Base-by-base conservation (phyloP, 306 rosid species). In the Hippophae rhamnoides region DNA sequence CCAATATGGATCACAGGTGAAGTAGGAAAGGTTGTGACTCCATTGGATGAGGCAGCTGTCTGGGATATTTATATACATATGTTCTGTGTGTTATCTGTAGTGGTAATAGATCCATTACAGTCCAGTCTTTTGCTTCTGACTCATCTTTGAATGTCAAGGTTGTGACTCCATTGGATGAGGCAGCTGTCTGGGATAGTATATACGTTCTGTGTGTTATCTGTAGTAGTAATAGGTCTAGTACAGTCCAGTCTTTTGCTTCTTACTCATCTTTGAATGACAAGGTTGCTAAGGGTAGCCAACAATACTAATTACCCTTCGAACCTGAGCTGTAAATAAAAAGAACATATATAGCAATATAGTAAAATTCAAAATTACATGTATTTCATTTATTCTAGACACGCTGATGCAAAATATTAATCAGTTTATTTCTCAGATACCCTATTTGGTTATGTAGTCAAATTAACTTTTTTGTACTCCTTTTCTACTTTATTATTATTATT, bases 121-220 rank as follows among this genome's bases (percentile, higher is more conserved):
- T 70, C 23, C 75, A 44, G 44, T 42, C 51, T 52, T 67, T 27
- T 47, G 41, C 8, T 63, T 67, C 55, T 26, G 3, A 25, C 61
- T 61, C 68, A 64, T 57, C 63, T 65, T 60, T 70, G 71, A 76
- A 72, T 66, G 84, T 62, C 75, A 63, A 73, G 86, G 71, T 58
- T 78, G 60, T 74, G 74, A 69, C 65, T 70, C 1, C 66, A 12
- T 23, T 56, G 55, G 66, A 44, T 13, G 66, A 69, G 52, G 65
- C 72, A 78, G 55, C 59, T 63, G 66, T 18, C 58, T 62, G 64
- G 55, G 54, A 54, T 54, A 60, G 67, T 52, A 31, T 31, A 2
- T 31, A 18, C 5, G 40, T 52, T 57, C 47, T 66, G 47, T 63
- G 57, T 53, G 66, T 41, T 65, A 64, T 58, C 49, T 59, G 60